Evolutionary conservation across 139 green algal genomes (phyloP), one percentile per base, ranked within the genome.

Genomic region (Tetradesmus lagerheimii): DNA sequence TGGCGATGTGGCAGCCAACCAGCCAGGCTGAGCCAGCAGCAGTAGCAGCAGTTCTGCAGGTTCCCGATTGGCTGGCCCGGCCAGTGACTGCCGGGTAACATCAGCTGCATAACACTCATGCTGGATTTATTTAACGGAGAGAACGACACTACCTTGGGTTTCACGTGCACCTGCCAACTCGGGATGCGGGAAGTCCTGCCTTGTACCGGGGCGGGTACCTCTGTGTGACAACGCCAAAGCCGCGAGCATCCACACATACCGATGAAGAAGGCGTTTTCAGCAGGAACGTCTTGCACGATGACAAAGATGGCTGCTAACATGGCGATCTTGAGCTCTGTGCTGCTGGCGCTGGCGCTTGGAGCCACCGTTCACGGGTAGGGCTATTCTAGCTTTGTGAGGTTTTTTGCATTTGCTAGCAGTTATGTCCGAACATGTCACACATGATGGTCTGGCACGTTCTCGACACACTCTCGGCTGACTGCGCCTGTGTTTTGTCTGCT

Each of bases 331-430:
- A 71, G 57, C 27, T 6, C 67, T 66, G 41, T 85, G n/a, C 25
- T 85, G 79, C 41, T 85, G 25, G 79, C 79, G 34, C 67, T 85
- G 27, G 79, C 79, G 8, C 25, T 57, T 9, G 45, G 80, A 29
- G 80, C 80, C 6, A 47, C 80, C 37, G 80, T 47, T n/a, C 80
- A 86, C 47, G 80, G 80, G 80, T 86, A 38, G 18, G 67, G n/a
- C 14, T 11, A 78, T n/a, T n/a, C n/a, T n/a, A n/a, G n/a, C n/a
- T n/a, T n/a, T n/a, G n/a, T n/a, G n/a, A n/a, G n/a, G n/a, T n/a
- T n/a, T n/a, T n/a, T n/a, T n/a, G n/a, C n/a, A n/a, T n/a, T n/a
- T n/a, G n/a, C n/a, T n/a, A n/a, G n/a, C n/a, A n/a, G n/a, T n/a
- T n/a, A n/a, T n/a, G n/a, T n/a, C n/a, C n/a, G n/a, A n/a, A n/a